phyloP scores from a whole-genome alignment of 2,329 filamentous ascomycete genomes.

The Neofusicoccum laricinum region DNA sequence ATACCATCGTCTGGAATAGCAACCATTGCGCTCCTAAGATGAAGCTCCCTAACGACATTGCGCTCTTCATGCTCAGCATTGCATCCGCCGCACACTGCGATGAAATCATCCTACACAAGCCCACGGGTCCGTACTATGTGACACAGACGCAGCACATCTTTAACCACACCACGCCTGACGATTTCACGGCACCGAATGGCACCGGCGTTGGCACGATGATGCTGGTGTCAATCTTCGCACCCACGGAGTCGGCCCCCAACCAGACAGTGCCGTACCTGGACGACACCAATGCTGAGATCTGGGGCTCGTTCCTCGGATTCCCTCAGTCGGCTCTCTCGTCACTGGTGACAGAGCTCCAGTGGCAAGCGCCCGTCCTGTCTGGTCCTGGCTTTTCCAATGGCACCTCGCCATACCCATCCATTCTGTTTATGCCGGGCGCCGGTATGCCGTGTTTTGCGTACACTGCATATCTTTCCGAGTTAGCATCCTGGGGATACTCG shows the following conservation, averaged over 20 bases:
- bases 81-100: no score
- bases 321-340: neutral
- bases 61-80: no score
- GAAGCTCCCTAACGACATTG: no score
- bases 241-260: conserved; percentile 20
- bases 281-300: conserved; percentile 22
- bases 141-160: conserved; percentile 26
- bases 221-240: conserved; percentile 26
- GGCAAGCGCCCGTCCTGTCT: conserved; percentile 19
- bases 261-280: conserved; percentile 25
- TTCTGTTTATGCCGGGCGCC: conserved; percentile 24
- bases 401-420: conserved; percentile 16
- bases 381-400: neutral
- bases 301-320: neutral
- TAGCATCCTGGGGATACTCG: conserved; percentile 23
- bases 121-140: conserved; percentile 25
- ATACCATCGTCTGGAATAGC: no score
- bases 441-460: conserved; percentile 18
- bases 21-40: no score
- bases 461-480: conserved; percentile 18
- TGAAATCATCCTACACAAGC: neutral
- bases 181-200: conserved; percentile 20
- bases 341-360: conserved; percentile 19
- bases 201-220: conserved; percentile 19
- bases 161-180: conserved; percentile 25